Base-by-base conservation (phyloP, 2,329 filamentous ascomycete genomes). In the Beauveria australis region DNA sequence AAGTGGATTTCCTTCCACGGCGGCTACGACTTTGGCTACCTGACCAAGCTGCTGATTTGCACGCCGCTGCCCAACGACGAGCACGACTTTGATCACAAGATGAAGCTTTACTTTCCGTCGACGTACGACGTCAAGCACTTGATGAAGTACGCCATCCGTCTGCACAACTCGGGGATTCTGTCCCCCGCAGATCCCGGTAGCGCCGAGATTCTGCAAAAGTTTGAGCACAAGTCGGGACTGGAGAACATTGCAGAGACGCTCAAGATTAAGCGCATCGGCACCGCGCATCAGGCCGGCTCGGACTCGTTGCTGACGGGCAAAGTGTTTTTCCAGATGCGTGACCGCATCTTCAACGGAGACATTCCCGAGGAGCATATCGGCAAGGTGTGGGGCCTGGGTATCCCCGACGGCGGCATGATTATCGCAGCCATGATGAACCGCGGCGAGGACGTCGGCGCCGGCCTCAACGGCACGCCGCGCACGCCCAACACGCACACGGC, bases 1-100 rank as follows among this genome's bases (percentile, higher is more conserved):
- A 88, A 91, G 72, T 99, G 94, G 94, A 90, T 99, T 65, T 96
- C 91, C 4, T 97, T 97, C 76, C 94, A 99, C 73, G 94, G 91
- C 30, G 94, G 93, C 63, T 99, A 99, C 75, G 94, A 99, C 77
- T 97, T 99, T 75, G 94, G 92, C 53, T 97, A 97, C 70, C 80
- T 99, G 52, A 92, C 95, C 70, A 99, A 99, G 76, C 86, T 97
- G 61, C 87, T 99, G 72, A 88, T 90, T 61, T 89, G 89, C 75
- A 83, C 87, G 66, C 85, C 88, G 49, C 80, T 99, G 8, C 94
- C 94, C 0, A 89, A 92, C 67, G 91, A 96, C 66, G 94, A 97
- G 72, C 83, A 87, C 54, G 88, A 94, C 64, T 99, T 97, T 73
- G 89, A 95, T 71, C 84, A 88, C 68, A 84, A 93, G 53, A 91